phyloP scores from a whole-genome alignment of 495 filamentous ascomycete species.

The Neurospora sp. region DNA sequence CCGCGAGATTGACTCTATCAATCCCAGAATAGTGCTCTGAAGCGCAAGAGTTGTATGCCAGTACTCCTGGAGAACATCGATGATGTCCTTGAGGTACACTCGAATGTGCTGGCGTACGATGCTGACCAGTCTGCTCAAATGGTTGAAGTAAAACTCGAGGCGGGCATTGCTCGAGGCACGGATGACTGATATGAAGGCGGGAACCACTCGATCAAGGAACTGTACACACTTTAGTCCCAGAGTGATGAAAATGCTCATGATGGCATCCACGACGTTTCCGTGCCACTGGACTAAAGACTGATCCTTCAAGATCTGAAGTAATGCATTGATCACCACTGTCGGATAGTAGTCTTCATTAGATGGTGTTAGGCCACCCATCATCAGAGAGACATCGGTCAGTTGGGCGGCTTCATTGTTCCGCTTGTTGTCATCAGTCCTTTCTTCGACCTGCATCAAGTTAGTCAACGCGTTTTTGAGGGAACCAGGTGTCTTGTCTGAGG shows the following conservation, averaged over 20 bases:
- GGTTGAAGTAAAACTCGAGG: conserved; percentile 93
- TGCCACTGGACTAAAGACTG: conserved; percentile 80
- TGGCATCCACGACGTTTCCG: conserved; percentile 91
- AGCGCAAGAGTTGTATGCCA: conserved; percentile 70
- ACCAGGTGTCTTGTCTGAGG: conserved; percentile 4
- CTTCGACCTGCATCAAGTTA: conserved; percentile 39
- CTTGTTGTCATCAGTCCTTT: conserved; percentile 27
- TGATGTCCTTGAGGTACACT: conserved; percentile 73
- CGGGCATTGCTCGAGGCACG: conserved; percentile 59
- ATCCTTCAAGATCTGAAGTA: conserved; percentile 85
- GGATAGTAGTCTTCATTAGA: conserved; percentile 98
- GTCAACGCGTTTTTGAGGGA: not conserved
- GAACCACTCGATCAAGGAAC: conserved; percentile 86
- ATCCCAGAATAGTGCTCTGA: conserved; percentile 78
- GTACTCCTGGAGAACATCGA: conserved; percentile 72
- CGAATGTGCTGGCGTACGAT: conserved; percentile 96
- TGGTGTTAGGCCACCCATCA: conserved; percentile 95
- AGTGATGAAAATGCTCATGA: conserved; percentile 97
- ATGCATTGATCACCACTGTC: conserved; percentile 90
- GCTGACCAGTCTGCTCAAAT: conserved; percentile 80
- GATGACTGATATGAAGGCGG: conserved; percentile 83
- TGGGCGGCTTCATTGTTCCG: conserved; percentile 53
- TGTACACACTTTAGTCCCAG: conserved; percentile 90
- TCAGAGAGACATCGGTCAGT: conserved; percentile 88
- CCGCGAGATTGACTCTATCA: conserved; percentile 87